Percentiles rank a stretch among this genome's conserved stretches.
Evolutionary conservation across 2,329 filamentous ascomycete species (phyloP).

Genomic region (Periconia sp.): DNA sequence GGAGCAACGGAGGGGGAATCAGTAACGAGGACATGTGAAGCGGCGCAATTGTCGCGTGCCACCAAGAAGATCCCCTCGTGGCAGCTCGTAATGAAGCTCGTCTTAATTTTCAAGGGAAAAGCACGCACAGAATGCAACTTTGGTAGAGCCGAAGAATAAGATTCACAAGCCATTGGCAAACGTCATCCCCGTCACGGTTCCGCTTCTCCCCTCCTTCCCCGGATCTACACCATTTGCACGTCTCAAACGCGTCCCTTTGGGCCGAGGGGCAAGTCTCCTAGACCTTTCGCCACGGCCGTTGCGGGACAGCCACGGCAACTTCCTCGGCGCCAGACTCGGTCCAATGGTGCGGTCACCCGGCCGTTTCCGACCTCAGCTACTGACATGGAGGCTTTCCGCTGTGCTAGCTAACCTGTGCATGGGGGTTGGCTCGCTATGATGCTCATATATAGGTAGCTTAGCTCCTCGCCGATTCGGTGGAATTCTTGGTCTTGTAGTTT

Average conservation of each 20-base stretch:
- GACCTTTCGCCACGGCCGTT: conserved; percentile 14
- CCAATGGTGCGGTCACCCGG: conserved; percentile 45
- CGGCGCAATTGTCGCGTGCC: conserved; percentile 28
- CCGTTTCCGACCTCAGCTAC: conserved; percentile 32
- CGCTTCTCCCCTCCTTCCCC: conserved; percentile 30
- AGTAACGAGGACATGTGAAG: conserved; percentile 37
- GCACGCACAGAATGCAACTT: too few species aligned
- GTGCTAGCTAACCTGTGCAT: conserved; percentile 24
- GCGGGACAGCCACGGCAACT: conserved; percentile 19
- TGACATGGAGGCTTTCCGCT: conserved; percentile 14
- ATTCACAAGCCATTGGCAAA: conserved; percentile 38
- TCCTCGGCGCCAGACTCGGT: conserved; percentile 39
- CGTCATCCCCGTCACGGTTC: conserved; percentile 39
- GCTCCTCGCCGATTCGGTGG: too few species aligned
- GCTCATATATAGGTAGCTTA: conserved; percentile 39
- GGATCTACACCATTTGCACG: conserved; percentile 32
- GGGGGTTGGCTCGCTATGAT: conserved; percentile 18
- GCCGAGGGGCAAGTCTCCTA: conserved; percentile 34
- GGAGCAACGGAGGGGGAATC: conserved; percentile 12
- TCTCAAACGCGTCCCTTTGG: conserved; percentile 36
- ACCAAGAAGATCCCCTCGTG: not conserved
- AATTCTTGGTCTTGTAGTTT: too few species aligned
- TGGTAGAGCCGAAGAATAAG: too few species aligned
- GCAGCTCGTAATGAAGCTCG: too few species aligned
- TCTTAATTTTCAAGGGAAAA: too few species aligned